Percentiles rank a stretch among this genome's conserved stretches.
Conservation (phyloP, 2,329 filamentous ascomycete genomes). For the Apiospora sp. region DNA sequence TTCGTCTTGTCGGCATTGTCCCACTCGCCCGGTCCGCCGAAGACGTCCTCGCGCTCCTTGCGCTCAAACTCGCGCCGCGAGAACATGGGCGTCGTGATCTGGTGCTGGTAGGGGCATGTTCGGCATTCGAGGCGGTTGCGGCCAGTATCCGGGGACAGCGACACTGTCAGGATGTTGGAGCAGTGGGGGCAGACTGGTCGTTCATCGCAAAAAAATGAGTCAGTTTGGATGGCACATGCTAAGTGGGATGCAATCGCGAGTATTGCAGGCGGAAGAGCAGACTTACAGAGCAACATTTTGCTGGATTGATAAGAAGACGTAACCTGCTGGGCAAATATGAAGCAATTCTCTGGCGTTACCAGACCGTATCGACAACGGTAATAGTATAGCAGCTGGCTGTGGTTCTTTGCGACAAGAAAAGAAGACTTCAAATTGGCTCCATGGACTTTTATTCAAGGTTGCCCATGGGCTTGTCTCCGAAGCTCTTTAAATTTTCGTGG, state of each 20-base stretch:
- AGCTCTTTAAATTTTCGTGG: conserved; percentile 28
- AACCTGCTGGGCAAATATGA: not conserved
- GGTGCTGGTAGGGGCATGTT: conserved; percentile 91
- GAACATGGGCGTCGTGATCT: conserved; percentile 80
- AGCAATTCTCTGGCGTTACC: not conserved
- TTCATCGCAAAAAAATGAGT: not conserved
- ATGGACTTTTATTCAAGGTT: not conserved
- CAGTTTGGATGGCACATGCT: not conserved
- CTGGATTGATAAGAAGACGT: not conserved
- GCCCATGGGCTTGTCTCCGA: not conserved
- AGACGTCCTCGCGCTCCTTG: conserved; percentile 88
- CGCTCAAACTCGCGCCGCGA: conserved; percentile 84
- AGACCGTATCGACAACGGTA: not conserved
- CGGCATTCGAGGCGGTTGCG: conserved; percentile 92
- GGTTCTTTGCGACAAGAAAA: not conserved
- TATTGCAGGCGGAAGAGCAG: conserved; percentile 23
- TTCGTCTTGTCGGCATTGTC: conserved; percentile 87
- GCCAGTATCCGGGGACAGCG: conserved; percentile 58
- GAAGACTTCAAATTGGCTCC: not conserved
- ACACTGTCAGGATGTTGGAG: conserved; percentile 83
- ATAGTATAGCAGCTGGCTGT: not conserved
- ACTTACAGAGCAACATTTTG: conserved; percentile 29
- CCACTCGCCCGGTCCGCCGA: conserved; percentile 89
- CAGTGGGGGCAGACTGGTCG: conserved; percentile 79
- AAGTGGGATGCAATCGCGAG: conserved; percentile 32